phyloP scores from a whole-genome alignment of 2,329 filamentous ascomycete species.

The Pestalotiopsis sp. region DNA sequence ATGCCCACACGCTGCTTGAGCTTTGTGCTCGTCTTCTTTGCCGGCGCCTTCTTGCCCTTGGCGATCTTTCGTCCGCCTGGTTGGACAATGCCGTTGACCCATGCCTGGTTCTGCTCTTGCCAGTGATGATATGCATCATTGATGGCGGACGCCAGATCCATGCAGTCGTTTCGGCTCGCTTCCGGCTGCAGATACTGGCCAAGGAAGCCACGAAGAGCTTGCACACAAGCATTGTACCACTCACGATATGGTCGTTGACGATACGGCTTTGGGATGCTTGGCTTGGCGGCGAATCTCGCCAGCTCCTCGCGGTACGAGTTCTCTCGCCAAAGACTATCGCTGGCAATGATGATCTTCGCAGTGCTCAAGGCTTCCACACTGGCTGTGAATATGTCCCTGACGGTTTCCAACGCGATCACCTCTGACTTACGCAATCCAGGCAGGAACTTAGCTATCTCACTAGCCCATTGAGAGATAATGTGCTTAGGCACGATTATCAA shows the following conservation, averaged over 20 bases:
- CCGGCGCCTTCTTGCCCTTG: background rate
- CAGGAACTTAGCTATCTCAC: slow-evolving; percentile 38
- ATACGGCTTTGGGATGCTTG: background rate
- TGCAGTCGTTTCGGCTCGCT: too few species aligned
- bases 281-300: slow-evolving; percentile 20
- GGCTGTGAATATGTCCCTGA: slow-evolving; percentile 20
- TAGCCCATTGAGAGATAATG: slow-evolving; percentile 42
- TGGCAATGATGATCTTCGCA: slow-evolving; percentile 43
- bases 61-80: background rate
- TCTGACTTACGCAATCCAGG: slow-evolving; percentile 3
- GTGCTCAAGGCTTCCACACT: background rate
- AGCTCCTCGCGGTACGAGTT: slow-evolving; percentile 22
- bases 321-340: slow-evolving; percentile 27
- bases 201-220: background rate
- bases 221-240: slow-evolving; percentile 10
- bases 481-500: slow-evolving; percentile 44
- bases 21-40: background rate
- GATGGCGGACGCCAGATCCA: background rate
- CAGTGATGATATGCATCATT: background rate
- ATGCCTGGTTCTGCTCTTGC: background rate
- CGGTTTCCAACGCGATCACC: background rate
- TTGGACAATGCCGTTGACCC: background rate
- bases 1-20: slow-evolving; percentile 12
- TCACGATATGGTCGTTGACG: slow-evolving; percentile 7
- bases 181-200: background rate